Conservation (phyloP, 169 alveolate genomes). For the Eimeria sp. region DNA sequence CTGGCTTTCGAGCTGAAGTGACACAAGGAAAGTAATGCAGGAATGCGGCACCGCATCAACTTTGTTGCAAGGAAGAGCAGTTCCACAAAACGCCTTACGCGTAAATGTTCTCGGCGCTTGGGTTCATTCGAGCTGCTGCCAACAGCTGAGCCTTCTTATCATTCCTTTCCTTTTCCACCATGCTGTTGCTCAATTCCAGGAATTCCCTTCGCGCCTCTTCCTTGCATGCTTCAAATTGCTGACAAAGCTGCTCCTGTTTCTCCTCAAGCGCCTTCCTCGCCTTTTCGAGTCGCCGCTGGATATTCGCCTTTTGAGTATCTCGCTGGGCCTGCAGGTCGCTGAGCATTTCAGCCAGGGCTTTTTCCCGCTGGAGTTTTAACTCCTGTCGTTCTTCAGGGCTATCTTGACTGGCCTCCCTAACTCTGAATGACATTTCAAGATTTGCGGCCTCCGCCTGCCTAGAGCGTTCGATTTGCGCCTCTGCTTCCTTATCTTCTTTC, state of each 20-base stretch:
- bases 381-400: conserved; percentile 44
- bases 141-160: conserved; percentile 52
- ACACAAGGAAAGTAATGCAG: background rate
- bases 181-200: conserved; percentile 28
- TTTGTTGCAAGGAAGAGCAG: background rate
- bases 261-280: conserved; percentile 45
- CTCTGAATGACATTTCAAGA: conserved; percentile 60
- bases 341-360: conserved; percentile 65
- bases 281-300: conserved; percentile 48
- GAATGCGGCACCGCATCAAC: background rate
- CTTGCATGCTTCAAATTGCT: conserved; percentile 66
- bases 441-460: conserved; percentile 60
- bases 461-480: conserved; percentile 51
- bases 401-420: conserved; percentile 58
- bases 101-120: conserved; percentile 47
- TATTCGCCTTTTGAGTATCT: conserved; percentile 36
- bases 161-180: conserved; percentile 16
- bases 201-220: conserved; percentile 37
- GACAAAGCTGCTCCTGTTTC: conserved; percentile 36
- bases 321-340: conserved; percentile 57
- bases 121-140: conserved; percentile 65
- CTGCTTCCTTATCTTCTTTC: conserved; percentile 58
- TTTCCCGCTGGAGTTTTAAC: conserved; percentile 23
- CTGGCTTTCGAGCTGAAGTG: background rate
- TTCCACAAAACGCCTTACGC: conserved; percentile 1